phyloP scores from a whole-genome alignment of 2,329 filamentous ascomycete species.

The Claviceps africana region DNA sequence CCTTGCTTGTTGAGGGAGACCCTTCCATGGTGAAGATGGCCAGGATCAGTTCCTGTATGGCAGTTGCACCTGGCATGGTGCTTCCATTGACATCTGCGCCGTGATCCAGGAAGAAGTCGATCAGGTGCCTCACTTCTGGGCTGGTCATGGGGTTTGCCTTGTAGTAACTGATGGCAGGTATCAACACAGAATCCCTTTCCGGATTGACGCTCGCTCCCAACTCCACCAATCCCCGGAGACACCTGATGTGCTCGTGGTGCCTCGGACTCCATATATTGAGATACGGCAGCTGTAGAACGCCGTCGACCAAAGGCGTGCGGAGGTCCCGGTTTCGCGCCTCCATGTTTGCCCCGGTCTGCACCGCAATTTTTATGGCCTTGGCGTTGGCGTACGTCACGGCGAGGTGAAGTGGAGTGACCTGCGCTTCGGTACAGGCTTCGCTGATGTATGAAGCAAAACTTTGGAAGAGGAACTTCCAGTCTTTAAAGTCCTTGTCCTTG shows the following conservation, averaged over 20 bases:
- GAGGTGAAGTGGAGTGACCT: neutral
- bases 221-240: neutral
- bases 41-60: neutral
- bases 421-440: neutral
- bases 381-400: neutral
- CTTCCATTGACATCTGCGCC: constrained; percentile 1
- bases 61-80: neutral
- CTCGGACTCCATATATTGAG: no score
- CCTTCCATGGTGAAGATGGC: neutral
- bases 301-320: neutral
- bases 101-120: neutral
- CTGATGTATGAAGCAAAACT: neutral
- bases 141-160: neutral
- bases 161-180: neutral
- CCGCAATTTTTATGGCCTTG: neutral
- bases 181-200: neutral
- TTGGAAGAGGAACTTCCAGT: neutral
- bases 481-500: neutral
- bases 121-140: neutral
- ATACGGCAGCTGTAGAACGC: neutral
- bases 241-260: neutral
- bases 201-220: constrained; percentile 1
- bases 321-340: neutral
- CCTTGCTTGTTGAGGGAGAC: neutral
- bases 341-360: neutral